Base-by-base conservation (phyloP, 169 alveolate genomes). In the Cryptosporidium muris region DNA sequence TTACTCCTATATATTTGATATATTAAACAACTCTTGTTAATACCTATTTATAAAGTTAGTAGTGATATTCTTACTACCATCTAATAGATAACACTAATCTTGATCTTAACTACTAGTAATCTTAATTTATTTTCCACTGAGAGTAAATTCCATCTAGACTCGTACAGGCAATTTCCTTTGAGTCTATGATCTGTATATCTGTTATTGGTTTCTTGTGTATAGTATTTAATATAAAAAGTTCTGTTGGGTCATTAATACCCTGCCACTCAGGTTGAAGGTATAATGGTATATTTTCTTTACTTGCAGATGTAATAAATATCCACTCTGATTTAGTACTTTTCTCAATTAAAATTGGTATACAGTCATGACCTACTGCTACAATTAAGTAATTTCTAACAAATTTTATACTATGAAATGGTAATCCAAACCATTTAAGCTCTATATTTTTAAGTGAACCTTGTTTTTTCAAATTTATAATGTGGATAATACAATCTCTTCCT, bases 281-380 rank as follows among this genome's bases (percentile, higher is more conserved):
- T 43, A 25, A 43, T 12, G 85, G 85, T 37, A 74, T 8, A 1
- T 58, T 74, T 36, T 66, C 56, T 43, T 63, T 54, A 58, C 60
- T 74, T 45, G 60, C 1, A 3, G n/a, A 40, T 43, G 36, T 54
- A 40, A 68, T 68, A 58, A 58, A 68, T 5, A 16, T 34, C 85
- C 85, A 74, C 58, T 58, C 38, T 54, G 52, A 56, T 42, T 36
- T 11, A 16, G 40, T 43, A 6, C 12, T 48, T 54, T 74, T 66
- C 43, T 47, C 60, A 58, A 74, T 58, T 34, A 74, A 9, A 4
- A 74, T 52, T 34, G 85, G 85, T 56, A 74, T 58, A 51, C 85
- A 74, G 60, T 74, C 85, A 25, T 58, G 58, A 6, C 85, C 85
- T 38, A 74, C 85, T 25, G 74, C 85, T 37, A 64, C 68, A 12